phyloP scores from a whole-genome alignment of 768 basidiomycete species.

The Paxillus involutus region DNA sequence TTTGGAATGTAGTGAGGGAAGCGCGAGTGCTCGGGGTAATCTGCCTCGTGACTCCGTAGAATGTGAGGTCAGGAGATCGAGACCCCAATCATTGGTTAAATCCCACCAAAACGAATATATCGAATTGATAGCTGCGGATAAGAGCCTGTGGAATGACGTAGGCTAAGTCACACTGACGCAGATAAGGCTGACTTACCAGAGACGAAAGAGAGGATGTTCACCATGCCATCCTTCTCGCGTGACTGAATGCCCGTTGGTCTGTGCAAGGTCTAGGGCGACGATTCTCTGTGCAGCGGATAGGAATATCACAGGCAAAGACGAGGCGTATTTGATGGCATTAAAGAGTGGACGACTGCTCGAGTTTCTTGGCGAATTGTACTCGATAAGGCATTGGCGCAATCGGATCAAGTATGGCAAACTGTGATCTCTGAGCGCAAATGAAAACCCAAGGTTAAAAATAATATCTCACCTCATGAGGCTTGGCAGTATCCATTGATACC shows the following conservation, averaged over 20 bases:
- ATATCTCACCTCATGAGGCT: constrained; percentile 78
- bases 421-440: constrained; percentile 10
- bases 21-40: constrained; percentile 44
- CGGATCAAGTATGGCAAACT: constrained; percentile 88
- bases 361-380: constrained; percentile 66
- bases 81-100: constrained; percentile 96
- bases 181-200: constrained; percentile 62
- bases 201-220: constrained; percentile 74
- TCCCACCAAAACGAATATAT: constrained; percentile 99
- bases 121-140: constrained; percentile 85
- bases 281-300: constrained; percentile 88
- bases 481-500: constrained; percentile 75
- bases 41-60: constrained; percentile 26
- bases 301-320: constrained; percentile 94
- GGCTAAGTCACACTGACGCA: background rate
- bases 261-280: constrained; percentile 58
- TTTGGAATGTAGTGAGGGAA: constrained; percentile 46
- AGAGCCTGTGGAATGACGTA: constrained; percentile 53
- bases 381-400: constrained; percentile 90
- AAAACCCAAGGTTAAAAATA: background rate
- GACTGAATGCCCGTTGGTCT: constrained; percentile 45
- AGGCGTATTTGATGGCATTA: constrained; percentile 96
- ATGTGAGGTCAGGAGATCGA: constrained; percentile 61
- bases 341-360: constrained; percentile 71
- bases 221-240: constrained; percentile 62